Evolutionary conservation across 495 filamentous ascomycete genomes (phyloP).

Genomic region (Podospora australis): DNA sequence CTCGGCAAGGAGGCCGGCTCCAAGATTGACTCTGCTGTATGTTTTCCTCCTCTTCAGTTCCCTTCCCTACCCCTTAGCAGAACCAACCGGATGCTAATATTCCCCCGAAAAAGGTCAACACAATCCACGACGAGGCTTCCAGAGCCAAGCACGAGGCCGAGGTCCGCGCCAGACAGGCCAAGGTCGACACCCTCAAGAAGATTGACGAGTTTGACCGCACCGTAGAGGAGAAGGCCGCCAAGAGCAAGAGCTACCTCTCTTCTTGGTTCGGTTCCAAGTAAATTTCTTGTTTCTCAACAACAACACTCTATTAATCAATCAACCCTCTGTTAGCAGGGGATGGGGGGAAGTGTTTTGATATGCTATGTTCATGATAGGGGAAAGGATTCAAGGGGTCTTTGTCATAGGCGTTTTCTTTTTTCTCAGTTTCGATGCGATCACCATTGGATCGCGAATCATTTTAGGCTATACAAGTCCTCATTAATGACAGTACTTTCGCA

Average conservation of each 20-base stretch:
- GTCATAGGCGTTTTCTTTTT: background rate
- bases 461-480: no score
- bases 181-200: conserved; percentile 57
- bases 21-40: conserved; percentile 25
- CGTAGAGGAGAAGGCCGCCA: conserved; percentile 65
- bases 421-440: background rate
- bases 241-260: conserved; percentile 71
- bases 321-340: background rate
- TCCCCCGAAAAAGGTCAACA: conserved; percentile 46
- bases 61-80: conserved; percentile 1
- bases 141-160: conserved; percentile 52
- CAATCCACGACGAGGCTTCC: conserved; percentile 52
- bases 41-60: background rate
- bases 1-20: conserved; percentile 39
- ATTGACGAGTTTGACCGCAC: conserved; percentile 68
- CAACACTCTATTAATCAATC: background rate
- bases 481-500: no score
- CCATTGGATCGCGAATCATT: no score
- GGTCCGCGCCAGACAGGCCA: conserved; percentile 51
- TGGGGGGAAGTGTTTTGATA: background rate
- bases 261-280: conserved; percentile 75
- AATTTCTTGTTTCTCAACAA: no score
- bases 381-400: background rate
- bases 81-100: background rate
- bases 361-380: conserved; percentile 1